Evolutionary conservation across 2,329 filamentous ascomycete genomes (phyloP).

Genomic region (Akanthomyces dipterigenus): DNA sequence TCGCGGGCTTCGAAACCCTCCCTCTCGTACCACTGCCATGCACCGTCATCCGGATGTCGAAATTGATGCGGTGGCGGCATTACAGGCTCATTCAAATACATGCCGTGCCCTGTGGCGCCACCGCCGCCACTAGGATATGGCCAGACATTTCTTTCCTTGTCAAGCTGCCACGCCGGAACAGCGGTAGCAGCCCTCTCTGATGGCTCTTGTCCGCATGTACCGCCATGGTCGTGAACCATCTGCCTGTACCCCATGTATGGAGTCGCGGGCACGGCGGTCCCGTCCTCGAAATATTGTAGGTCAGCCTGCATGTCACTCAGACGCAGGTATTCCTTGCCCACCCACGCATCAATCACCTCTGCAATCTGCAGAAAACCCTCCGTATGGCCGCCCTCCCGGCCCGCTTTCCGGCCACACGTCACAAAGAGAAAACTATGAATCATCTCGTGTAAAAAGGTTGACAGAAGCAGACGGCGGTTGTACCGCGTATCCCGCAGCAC

Average conservation of each 20-base stretch:
- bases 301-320: conserved; percentile 57
- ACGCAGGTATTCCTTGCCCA: conserved; percentile 46
- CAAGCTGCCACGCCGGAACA: conserved; percentile 11
- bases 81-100: not conserved
- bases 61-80: conserved; percentile 7
- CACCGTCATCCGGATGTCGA: conserved; percentile 16
- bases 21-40: conserved; percentile 29
- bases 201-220: not conserved
- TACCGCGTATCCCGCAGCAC: conserved; percentile 51
- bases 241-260: conserved; percentile 3
- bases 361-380: conserved; percentile 53
- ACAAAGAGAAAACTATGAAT: conserved; percentile 63
- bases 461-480: conserved; percentile 54
- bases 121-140: conserved; percentile 1
- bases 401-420: conserved; percentile 50
- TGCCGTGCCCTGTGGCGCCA: not conserved
- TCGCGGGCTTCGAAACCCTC: conserved; percentile 26
- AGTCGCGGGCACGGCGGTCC: conserved; percentile 1
- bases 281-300: conserved; percentile 43
- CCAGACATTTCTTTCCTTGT: conserved; percentile 12
- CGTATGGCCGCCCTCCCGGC: conserved; percentile 52
- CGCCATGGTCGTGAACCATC: not conserved
- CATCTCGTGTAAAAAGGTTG: conserved; percentile 59
- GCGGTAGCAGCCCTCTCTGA: not conserved
- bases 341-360: conserved; percentile 54